phyloP scores from a whole-genome alignment of 129 eudicot genomes.

The Escallonia rubra region DNA sequence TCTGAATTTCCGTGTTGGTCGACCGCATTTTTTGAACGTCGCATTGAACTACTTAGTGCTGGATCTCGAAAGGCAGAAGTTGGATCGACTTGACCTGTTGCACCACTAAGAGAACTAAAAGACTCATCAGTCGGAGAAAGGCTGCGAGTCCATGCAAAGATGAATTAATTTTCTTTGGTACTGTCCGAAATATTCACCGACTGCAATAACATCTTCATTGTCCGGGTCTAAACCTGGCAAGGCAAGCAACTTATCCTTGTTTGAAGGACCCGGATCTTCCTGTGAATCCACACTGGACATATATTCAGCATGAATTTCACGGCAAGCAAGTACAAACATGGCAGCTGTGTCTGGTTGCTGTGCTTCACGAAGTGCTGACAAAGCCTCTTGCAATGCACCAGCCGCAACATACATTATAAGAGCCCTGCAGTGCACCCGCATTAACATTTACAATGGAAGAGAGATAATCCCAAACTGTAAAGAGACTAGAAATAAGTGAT shows the following conservation, averaged over 20 bases:
- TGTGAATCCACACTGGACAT: slow-evolving; percentile 47
- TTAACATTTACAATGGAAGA: slow-evolving; percentile 3
- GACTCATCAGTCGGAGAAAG: slow-evolving; percentile 40
- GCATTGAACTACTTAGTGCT: too few relatives aligned
- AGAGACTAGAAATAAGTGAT: slow-evolving; percentile 8
- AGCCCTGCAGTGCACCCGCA: slow-evolving; percentile 48
- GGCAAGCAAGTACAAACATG: slow-evolving; percentile 80
- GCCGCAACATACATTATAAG: slow-evolving; percentile 83
- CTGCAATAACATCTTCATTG: slow-evolving; percentile 69
- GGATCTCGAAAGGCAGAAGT: too few relatives aligned
- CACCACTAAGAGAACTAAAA: too few relatives aligned
- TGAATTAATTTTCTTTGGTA: slow-evolving; percentile 88
- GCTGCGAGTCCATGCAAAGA: slow-evolving; percentile 89
- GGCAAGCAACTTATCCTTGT: slow-evolving; percentile 41
- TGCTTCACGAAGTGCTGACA: slow-evolving; percentile 80
- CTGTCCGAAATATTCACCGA: slow-evolving; percentile 69
- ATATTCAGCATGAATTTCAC: slow-evolving; percentile 62
- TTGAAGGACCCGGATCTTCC: slow-evolving; percentile 38
- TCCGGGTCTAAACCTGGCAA: slow-evolving; percentile 66
- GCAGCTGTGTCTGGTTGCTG: slow-evolving; percentile 94
- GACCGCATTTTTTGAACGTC: too few relatives aligned
- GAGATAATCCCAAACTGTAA: not conserved
- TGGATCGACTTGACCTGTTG: too few relatives aligned
- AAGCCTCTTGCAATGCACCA: slow-evolving; percentile 85
- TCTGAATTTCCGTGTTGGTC: too few relatives aligned